Conservation (phyloP, 495 filamentous ascomycete genomes). For the Parmelia sp. region DNA sequence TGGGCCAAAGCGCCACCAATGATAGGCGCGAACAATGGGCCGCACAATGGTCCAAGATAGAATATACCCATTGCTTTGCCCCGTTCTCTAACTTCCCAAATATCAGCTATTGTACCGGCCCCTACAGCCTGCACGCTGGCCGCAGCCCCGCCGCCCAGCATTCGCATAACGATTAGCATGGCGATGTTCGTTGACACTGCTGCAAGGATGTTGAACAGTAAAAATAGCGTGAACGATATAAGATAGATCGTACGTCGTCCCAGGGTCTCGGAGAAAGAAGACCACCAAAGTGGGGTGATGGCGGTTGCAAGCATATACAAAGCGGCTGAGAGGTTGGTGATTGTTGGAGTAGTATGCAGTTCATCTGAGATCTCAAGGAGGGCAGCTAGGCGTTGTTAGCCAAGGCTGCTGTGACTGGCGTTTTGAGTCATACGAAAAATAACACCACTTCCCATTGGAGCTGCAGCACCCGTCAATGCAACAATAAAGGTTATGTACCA, state of each 20-base stretch:
- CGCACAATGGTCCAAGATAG: conserved; percentile 83
- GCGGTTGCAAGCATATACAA: conserved; percentile 88
- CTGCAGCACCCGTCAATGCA: conserved; percentile 65
- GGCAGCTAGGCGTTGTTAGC: conserved; percentile 46
- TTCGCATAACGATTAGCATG: conserved; percentile 82
- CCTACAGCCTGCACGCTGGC: conserved; percentile 86
- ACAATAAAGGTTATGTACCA: conserved; percentile 82
- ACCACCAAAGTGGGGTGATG: conserved; percentile 94
- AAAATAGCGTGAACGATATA: conserved; percentile 70
- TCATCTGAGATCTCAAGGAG: conserved; percentile 62
- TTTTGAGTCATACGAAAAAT: conserved; percentile 55
- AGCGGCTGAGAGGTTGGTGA: conserved; percentile 77
- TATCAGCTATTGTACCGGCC: conserved; percentile 85
- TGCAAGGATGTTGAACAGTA: conserved; percentile 67
- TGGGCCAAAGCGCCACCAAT: conserved; percentile 73
- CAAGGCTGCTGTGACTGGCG: conserved; percentile 11
- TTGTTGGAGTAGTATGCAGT: conserved; percentile 57
- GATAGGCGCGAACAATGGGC: conserved; percentile 79
- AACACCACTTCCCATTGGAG: conserved; percentile 80
- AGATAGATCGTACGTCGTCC: conserved; percentile 85
- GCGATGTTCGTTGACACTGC: conserved; percentile 68
- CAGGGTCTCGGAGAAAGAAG: conserved; percentile 74
- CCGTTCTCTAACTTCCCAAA: conserved; percentile 77
- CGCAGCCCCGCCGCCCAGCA: conserved; percentile 74
- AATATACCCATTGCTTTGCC: conserved; percentile 90